phyloP scores from a whole-genome alignment of 345 rosid genomes.

The Schrenkiella parvula region DNA sequence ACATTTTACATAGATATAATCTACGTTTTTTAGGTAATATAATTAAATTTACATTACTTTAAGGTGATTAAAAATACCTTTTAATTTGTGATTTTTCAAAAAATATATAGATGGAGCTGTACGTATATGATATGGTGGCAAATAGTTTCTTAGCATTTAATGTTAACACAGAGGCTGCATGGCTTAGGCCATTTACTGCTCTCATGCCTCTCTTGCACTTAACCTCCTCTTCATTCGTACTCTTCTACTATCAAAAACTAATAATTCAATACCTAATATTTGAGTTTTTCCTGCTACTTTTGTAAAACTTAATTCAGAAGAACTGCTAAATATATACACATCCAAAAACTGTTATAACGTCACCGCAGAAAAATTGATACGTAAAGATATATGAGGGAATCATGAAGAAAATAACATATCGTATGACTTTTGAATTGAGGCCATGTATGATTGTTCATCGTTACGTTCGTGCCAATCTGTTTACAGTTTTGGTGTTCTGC shows the following conservation, averaged over 20 bases:
- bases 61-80: not conserved
- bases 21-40: not conserved
- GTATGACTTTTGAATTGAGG: not conserved
- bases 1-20: not conserved
- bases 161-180: constrained; percentile 37
- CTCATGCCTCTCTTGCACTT: constrained; percentile 40
- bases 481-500: not conserved
- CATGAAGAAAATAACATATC: not conserved
- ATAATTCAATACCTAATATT: constrained; percentile 27
- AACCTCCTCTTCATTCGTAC: constrained; percentile 26
- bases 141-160: constrained; percentile 26
- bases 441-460: not conserved
- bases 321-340: not conserved
- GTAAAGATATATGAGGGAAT: not conserved
- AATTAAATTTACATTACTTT: not conserved
- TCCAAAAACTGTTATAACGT: not conserved
- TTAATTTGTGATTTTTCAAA: not conserved
- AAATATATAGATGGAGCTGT: not conserved
- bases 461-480: not conserved
- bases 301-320: not conserved
- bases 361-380: not conserved
- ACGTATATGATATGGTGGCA: constrained; percentile 29
- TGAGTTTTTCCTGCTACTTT: not conserved
- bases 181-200: constrained; percentile 34
- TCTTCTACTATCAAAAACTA: constrained; percentile 1